These are phyloP conservation scores for Myxozyma neglecta DNA, from an alignment of 805 yeast species.

Conservation along the genomic window DNA sequence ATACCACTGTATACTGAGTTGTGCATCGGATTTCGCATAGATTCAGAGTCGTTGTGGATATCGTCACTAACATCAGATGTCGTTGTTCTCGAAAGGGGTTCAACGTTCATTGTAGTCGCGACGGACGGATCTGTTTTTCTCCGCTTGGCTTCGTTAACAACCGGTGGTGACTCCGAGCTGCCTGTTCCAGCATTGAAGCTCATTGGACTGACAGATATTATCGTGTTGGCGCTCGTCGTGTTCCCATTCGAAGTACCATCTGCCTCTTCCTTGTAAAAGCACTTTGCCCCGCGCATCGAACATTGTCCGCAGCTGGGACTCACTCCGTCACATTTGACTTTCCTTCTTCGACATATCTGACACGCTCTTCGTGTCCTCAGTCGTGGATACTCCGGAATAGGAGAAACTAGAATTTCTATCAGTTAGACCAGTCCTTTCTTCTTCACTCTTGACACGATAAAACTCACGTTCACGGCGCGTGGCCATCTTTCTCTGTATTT, in stretches of 20 bases:
- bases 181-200: not conserved
- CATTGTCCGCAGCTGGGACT: constrained; percentile 30
- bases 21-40: constrained; percentile 17
- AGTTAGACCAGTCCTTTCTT: not conserved
- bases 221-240: not conserved
- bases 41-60: not conserved
- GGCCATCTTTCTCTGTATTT: not conserved
- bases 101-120: not conserved
- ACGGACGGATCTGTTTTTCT: not conserved
- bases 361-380: constrained; percentile 31
- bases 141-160: not conserved
- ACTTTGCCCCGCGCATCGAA: constrained; percentile 25
- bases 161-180: not conserved
- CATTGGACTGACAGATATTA: not conserved
- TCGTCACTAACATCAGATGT: not conserved
- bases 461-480: constrained; percentile 8
- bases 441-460: not conserved
- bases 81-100: not conserved
- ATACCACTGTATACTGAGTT: constrained; percentile 24
- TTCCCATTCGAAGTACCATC: not conserved
- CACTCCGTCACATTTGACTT: constrained; percentile 31
- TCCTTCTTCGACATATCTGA: constrained; percentile 29
- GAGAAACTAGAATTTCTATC: constrained; percentile 15
- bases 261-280: constrained; percentile 28
- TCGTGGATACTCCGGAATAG: constrained; percentile 32